Evolutionary conservation across 2,329 filamentous ascomycete genomes (phyloP).

Genomic region (Trichophyton rubrum): DNA sequence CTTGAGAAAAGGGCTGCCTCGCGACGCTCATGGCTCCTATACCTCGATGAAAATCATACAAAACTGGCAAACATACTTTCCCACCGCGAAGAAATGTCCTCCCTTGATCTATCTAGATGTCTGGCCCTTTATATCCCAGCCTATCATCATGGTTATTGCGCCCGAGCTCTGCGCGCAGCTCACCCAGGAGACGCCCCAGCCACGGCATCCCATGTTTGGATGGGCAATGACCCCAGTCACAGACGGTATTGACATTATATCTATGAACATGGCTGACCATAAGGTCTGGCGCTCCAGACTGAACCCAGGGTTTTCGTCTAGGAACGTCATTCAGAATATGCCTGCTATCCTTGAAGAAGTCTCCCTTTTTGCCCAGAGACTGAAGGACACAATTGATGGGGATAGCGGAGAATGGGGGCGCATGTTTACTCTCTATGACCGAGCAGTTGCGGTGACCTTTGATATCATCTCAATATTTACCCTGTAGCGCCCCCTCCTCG

Average conservation of each 20-base stretch:
- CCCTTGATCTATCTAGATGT: constrained; percentile 3
- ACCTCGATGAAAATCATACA: background rate
- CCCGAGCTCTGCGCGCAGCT: constrained; percentile 6
- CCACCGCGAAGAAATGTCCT: constrained; percentile 2
- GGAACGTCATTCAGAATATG: background rate
- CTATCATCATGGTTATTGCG: constrained; percentile 6
- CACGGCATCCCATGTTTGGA: constrained; percentile 5
- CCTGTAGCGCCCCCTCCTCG: background rate
- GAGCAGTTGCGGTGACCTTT: background rate
- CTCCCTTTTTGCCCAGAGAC: background rate
- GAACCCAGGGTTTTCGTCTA: background rate
- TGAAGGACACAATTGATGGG: background rate
- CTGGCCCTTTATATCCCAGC: constrained; percentile 6
- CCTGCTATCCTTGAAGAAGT: background rate
- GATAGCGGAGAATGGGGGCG: background rate
- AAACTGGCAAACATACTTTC: background rate
- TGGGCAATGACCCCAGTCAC: constrained; percentile 6
- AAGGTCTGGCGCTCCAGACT: constrained; percentile 2
- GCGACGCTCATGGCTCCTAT: background rate
- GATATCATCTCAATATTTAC: constrained; percentile 1
- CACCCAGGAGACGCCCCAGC: constrained; percentile 7
- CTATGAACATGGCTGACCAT: constrained; percentile 5
- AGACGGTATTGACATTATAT: constrained; percentile 6
- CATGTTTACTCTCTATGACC: background rate
- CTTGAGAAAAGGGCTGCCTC: background rate